phyloP scores from a whole-genome alignment of 257 asterid species.

The Ocimum tenuiflorum region DNA sequence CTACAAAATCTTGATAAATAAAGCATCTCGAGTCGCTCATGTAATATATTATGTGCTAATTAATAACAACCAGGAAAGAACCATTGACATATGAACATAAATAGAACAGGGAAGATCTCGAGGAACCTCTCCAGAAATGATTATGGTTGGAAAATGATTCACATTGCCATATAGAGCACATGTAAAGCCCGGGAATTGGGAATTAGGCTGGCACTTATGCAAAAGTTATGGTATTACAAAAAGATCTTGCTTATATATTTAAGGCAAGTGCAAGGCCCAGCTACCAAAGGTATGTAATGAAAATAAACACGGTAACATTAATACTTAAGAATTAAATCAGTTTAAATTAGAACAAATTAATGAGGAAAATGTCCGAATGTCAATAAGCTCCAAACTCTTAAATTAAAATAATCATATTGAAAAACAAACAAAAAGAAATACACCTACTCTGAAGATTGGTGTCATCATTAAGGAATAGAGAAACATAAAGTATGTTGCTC shows the following conservation, averaged over 20 bases:
- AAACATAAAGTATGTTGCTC: too few species aligned
- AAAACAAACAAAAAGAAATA: not conserved
- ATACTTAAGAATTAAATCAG: not conserved
- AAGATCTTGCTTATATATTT: not conserved
- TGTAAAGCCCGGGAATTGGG: not conserved
- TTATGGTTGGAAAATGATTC: not conserved
- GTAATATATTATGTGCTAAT: constrained; percentile 10
- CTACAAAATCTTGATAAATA: constrained; percentile 6
- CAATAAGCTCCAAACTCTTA: not conserved
- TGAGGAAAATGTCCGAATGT: not conserved
- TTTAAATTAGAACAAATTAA: not conserved
- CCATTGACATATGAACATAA: not conserved
- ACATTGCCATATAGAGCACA: not conserved
- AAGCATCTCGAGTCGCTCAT: constrained; percentile 5
- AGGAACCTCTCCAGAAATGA: not conserved
- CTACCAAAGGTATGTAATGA: not conserved
- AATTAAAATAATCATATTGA: not conserved
- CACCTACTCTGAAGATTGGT: constrained; percentile 12
- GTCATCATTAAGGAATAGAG: too few species aligned
- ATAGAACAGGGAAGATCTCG: not conserved
- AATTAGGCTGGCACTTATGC: too few species aligned
- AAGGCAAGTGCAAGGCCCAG: constrained; percentile 7
- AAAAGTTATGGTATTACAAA: not conserved
- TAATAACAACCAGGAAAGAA: too few species aligned
- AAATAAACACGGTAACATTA: not conserved